phyloP scores from a whole-genome alignment of 2,329 filamentous ascomycete genomes.

The Diaporthe batatas region DNA sequence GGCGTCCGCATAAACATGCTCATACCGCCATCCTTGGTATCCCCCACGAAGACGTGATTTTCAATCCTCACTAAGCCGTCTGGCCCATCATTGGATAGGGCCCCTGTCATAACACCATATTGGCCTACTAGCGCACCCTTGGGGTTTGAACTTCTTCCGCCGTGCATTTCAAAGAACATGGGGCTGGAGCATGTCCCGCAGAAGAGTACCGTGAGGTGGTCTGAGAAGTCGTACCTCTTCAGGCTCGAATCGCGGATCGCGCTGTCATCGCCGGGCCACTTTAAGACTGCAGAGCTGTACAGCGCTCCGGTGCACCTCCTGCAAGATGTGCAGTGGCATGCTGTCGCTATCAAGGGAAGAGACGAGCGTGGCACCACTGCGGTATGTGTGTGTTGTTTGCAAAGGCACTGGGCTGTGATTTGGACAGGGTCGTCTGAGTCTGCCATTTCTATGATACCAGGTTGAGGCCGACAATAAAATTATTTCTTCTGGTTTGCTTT shows the following conservation, averaged over 20 bases:
- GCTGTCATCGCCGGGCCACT: slow-evolving; percentile 54
- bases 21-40: slow-evolving; percentile 67
- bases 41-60: slow-evolving; percentile 60
- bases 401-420: slow-evolving; percentile 60
- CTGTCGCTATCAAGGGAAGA: slow-evolving; percentile 56
- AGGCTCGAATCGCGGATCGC: slow-evolving; percentile 51
- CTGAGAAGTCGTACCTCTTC: slow-evolving; percentile 54
- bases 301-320: slow-evolving; percentile 59
- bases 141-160: slow-evolving; percentile 18
- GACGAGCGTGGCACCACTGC: slow-evolving; percentile 49
- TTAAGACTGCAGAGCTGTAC: slow-evolving; percentile 51
- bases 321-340: slow-evolving; percentile 65
- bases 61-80: slow-evolving; percentile 50
- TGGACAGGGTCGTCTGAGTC: slow-evolving; percentile 41
- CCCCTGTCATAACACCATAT: slow-evolving; percentile 56
- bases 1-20: slow-evolving; percentile 58
- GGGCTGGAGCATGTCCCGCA: slow-evolving; percentile 59
- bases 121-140: slow-evolving; percentile 40
- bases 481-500: neutral
- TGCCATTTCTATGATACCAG: neutral
- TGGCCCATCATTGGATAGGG: slow-evolving; percentile 50
- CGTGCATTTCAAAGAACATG: slow-evolving; percentile 56
- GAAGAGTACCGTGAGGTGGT: slow-evolving; percentile 53
- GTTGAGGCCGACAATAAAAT: neutral
- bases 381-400: slow-evolving; percentile 58